These are phyloP conservation scores for Pleurotus citrinopileatus DNA, from an alignment of 768 basidiomycete genomes.

Conservation along the genomic window DNA sequence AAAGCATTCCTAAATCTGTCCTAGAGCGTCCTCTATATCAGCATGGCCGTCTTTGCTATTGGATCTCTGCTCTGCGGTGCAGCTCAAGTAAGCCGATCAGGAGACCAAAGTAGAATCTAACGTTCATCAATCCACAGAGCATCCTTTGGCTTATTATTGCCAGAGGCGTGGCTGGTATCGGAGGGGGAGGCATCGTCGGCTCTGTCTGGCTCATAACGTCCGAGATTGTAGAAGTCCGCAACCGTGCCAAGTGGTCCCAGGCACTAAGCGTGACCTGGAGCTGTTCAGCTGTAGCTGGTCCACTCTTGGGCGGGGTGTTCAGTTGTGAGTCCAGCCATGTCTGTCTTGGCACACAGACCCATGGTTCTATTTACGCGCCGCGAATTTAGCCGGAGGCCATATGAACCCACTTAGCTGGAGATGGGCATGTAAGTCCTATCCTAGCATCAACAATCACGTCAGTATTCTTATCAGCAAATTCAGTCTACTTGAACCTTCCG, in stretches of 20 bases:
- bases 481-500: conserved; percentile 85
- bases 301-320: conserved; percentile 79
- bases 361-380: conserved; percentile 12
- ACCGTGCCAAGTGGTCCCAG: conserved; percentile 81
- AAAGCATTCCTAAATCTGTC: conserved; percentile 2
- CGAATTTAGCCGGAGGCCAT: conserved; percentile 9
- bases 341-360: conserved; percentile 5
- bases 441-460: conserved; percentile 14
- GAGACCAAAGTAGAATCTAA: conserved; percentile 17
- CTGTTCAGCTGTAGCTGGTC: conserved; percentile 81
- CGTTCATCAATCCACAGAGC: conserved; percentile 31
- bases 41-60: conserved; percentile 71
- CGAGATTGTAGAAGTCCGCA: conserved; percentile 61
- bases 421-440: conserved; percentile 73
- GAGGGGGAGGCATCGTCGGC: conserved; percentile 85
- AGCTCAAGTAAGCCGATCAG: conserved; percentile 50
- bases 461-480: conserved; percentile 13
- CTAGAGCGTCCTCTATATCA: conserved; percentile 67
- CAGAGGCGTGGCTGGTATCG: conserved; percentile 68
- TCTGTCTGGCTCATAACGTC: conserved; percentile 86
- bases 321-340: conserved; percentile 49
- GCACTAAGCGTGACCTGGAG: conserved; percentile 85
- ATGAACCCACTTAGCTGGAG: conserved; percentile 51
- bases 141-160: conserved; percentile 66
- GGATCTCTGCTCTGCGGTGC: conserved; percentile 81